Conservation (phyloP, 148 eudicot genomes). For the Salicornia ramosissima region DNA sequence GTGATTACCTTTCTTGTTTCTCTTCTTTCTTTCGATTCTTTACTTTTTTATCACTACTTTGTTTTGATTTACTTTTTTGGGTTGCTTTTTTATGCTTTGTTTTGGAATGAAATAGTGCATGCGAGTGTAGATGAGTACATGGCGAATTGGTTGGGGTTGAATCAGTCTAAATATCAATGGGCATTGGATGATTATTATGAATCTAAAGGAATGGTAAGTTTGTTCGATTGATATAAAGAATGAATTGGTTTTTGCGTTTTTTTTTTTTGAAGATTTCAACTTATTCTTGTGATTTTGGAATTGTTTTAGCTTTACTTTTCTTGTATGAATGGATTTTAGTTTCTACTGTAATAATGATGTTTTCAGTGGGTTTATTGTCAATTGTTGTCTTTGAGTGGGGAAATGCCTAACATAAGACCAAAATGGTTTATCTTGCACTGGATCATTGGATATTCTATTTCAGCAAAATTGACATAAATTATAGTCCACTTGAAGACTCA, state of each 20-base stretch:
- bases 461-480: too few species aligned
- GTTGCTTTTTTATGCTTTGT: not conserved
- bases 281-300: not conserved
- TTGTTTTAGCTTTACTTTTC: not conserved
- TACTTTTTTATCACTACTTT: slow-evolving; percentile 1
- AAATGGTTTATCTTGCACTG: not conserved
- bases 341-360: not conserved
- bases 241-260: not conserved
- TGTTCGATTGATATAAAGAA: slow-evolving; percentile 3
- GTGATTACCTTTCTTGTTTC: slow-evolving; percentile 21
- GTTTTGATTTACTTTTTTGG: not conserved
- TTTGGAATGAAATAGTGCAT: slow-evolving; percentile 45
- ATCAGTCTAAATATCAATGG: slow-evolving; percentile 98
- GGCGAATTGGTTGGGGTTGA: slow-evolving; percentile 89
- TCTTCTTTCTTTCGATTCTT: not conserved
- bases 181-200: slow-evolving; percentile 92
- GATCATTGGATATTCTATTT: too few species aligned
- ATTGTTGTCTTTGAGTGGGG: not conserved
- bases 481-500: too few species aligned
- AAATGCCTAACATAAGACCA: not conserved
- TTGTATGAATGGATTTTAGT: not conserved
- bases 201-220: slow-evolving; percentile 59
- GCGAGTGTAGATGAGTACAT: slow-evolving; percentile 80
- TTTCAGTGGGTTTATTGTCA: not conserved
- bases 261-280: not conserved